Conservation (phyloP, 2,329 filamentous ascomycete genomes). For the Beauveria sp. region DNA sequence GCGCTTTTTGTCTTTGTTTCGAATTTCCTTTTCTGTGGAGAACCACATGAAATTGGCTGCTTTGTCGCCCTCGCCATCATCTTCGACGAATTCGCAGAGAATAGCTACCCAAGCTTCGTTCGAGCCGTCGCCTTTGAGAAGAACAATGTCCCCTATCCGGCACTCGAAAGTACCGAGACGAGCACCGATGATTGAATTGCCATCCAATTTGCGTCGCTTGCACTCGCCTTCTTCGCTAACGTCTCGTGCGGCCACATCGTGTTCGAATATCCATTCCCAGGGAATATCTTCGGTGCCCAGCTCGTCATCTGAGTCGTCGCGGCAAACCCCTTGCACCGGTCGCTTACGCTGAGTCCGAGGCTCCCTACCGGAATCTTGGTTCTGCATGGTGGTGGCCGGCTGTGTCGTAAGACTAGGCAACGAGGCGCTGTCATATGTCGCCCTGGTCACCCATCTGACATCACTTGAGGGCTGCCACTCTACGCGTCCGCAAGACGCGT, state of each 20-base stretch:
- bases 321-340: not conserved
- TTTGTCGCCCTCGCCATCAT: conserved; percentile 56
- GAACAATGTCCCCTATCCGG: conserved; percentile 70
- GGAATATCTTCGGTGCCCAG: conserved; percentile 63
- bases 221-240: conserved; percentile 22
- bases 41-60: conserved; percentile 94
- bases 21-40: conserved; percentile 80
- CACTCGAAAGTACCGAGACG: conserved; percentile 77
- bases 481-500: conserved; percentile 15
- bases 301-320: conserved; percentile 66
- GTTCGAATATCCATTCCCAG: conserved; percentile 72
- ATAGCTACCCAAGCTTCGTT: conserved; percentile 91
- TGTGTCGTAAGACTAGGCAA: not conserved
- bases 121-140: conserved; percentile 79
- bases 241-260: conserved; percentile 23
- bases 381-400: not conserved
- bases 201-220: conserved; percentile 27
- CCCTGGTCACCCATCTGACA: not conserved
- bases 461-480: conserved; percentile 6
- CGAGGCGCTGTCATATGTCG: not conserved
- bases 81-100: conserved; percentile 72
- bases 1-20: conserved; percentile 74
- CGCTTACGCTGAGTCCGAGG: conserved; percentile 2
- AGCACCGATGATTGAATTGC: conserved; percentile 64
- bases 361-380: not conserved